Evolutionary conservation across 2,329 filamentous ascomycete species (phyloP).

Genomic region (Coleophoma cylindrospora): DNA sequence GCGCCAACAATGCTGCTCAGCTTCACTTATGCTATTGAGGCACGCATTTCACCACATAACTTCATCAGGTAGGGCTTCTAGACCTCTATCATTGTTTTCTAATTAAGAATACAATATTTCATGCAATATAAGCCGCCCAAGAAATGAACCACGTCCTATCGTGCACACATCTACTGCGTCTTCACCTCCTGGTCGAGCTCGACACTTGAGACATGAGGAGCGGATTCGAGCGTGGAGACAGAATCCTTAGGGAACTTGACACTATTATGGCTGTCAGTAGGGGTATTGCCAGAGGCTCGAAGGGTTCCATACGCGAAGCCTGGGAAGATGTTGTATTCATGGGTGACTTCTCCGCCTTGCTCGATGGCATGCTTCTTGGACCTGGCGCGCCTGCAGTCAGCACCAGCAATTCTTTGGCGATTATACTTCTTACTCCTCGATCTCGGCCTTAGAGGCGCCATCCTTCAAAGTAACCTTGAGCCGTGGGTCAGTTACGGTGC

Average conservation of each 20-base stretch:
- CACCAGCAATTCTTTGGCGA: background rate
- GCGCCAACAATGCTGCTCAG: too few relatives aligned
- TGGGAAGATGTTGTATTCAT: conserved; percentile 85
- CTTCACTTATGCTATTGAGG: too few relatives aligned
- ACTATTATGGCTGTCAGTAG: conserved; percentile 36
- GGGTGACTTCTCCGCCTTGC: conserved; percentile 77
- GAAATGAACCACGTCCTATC: background rate
- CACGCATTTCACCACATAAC: too few relatives aligned
- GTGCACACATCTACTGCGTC: conserved; percentile 56
- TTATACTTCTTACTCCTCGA: conserved; percentile 52
- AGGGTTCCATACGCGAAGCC: conserved; percentile 73
- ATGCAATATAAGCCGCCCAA: too few relatives aligned
- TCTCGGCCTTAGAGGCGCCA: conserved; percentile 58
- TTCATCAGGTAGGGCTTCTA: too few relatives aligned
- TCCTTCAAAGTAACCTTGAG: conserved; percentile 74
- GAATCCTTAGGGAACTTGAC: conserved; percentile 67
- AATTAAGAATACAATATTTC: too few relatives aligned
- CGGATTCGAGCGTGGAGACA: conserved; percentile 58
- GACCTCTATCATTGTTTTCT: too few relatives aligned
- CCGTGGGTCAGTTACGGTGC: background rate
- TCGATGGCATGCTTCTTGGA: conserved; percentile 71
- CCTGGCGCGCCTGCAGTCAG: conserved; percentile 33
- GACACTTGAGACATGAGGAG: conserved; percentile 68
- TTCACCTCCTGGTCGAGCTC: conserved; percentile 68
- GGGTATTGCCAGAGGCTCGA: background rate